phyloP scores from a whole-genome alignment of 1,284 basidiomycete species.

The Cryptococcus sp. region DNA sequence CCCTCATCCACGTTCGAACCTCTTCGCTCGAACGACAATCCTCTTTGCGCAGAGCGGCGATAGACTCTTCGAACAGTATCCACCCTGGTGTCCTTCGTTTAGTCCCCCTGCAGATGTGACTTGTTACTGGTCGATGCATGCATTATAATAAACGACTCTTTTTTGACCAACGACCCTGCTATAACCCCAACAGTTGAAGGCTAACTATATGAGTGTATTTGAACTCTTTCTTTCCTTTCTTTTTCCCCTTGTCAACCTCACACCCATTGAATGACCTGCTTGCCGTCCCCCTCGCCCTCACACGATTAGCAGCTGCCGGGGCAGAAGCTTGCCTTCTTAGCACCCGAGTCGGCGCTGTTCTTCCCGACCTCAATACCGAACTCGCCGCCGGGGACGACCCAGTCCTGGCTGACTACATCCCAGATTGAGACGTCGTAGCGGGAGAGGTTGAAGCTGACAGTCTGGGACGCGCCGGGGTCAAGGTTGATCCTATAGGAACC shows the following conservation, averaged over 20 bases:
- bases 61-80: background rate
- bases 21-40: too few relatives aligned
- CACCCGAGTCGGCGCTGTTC: constrained; percentile 7
- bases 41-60: too few relatives aligned
- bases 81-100: background rate
- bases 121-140: background rate
- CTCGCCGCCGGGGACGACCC: constrained; percentile 47
- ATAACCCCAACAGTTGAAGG: background rate
- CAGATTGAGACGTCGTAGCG: constrained; percentile 51
- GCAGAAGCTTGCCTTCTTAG: background rate
- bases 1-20: too few relatives aligned
- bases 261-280: too few relatives aligned
- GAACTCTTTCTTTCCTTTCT: background rate
- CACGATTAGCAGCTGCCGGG: too few relatives aligned
- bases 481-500: constrained; percentile 38
- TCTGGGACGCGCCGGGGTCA: constrained; percentile 34
- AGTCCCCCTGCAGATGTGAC: background rate
- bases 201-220: background rate
- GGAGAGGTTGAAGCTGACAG: constrained; percentile 44
- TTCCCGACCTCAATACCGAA: constrained; percentile 42
- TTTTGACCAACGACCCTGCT: background rate
- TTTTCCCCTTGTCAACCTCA: background rate
- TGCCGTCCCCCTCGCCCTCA: too few relatives aligned
- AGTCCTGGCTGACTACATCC: constrained; percentile 47
- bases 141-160: background rate